Conservation (phyloP, 2,329 filamentous ascomycete genomes). For the Aureobasidium namibiae region DNA sequence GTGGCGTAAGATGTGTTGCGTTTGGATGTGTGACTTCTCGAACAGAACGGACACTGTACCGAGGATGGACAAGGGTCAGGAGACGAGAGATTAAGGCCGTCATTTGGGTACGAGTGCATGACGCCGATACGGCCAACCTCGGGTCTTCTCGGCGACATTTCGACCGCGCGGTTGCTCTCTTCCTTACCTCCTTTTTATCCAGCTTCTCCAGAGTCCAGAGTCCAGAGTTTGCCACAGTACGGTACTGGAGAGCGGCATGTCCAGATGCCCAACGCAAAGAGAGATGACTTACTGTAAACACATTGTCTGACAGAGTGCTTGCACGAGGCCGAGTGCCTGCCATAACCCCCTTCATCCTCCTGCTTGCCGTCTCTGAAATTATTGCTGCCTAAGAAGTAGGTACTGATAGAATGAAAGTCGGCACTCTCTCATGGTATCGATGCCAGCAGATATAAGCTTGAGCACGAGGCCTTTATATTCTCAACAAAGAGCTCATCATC, state of each 20-base stretch:
- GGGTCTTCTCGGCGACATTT: neutral
- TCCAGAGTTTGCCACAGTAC: neutral
- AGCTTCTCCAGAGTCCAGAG: neutral
- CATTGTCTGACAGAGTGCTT: slow-evolving; percentile 11
- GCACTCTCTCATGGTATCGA: neutral
- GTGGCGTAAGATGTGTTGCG: neutral
- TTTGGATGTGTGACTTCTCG: slow-evolving; percentile 3
- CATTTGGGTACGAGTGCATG: neutral
- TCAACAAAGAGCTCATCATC: slow-evolving; percentile 5
- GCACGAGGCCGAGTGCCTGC: slow-evolving; percentile 11
- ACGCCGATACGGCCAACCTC: neutral
- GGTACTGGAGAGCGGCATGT: neutral
- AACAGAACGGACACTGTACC: neutral
- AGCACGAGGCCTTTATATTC: neutral
- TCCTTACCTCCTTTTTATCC: neutral
- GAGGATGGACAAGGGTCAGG: neutral
- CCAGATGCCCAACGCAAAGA: neutral
- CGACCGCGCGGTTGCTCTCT: neutral
- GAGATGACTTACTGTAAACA: slow-evolving; percentile 10
- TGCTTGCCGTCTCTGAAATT: neutral
- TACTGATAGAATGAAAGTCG: neutral
- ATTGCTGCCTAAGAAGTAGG: neutral
- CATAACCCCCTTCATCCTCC: neutral
- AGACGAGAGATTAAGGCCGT: slow-evolving; percentile 9
- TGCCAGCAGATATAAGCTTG: neutral